phyloP scores from a whole-genome alignment of 192 early-diverging fungal species.

The Coemansia sp. region DNA sequence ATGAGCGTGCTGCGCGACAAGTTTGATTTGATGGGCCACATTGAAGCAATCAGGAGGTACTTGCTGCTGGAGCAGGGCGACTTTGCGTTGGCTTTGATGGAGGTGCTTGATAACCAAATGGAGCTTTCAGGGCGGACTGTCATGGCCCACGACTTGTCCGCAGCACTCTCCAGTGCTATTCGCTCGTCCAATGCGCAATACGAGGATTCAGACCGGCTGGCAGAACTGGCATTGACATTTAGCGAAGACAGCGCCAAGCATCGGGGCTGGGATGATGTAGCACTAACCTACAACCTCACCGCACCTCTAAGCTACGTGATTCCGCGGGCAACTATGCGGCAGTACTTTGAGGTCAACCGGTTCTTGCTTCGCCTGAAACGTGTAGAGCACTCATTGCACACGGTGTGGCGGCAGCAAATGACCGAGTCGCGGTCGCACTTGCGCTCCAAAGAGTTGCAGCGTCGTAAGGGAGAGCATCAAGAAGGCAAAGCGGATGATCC shows the following conservation, averaged over 20 bases:
- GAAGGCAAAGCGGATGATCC: not conserved
- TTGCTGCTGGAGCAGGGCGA: conserved; percentile 92
- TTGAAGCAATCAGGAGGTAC: conserved; percentile 83
- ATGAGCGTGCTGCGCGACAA: conserved; percentile 72
- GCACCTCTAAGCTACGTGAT: conserved; percentile 86
- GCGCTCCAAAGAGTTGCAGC: conserved; percentile 28
- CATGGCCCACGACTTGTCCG: conserved; percentile 88
- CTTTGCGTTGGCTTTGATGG: conserved; percentile 88
- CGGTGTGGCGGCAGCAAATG: conserved; percentile 76
- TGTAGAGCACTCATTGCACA: conserved; percentile 72
- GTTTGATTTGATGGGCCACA: conserved; percentile 82
- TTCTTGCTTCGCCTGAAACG: conserved; percentile 91
- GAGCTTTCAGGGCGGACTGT: conserved; percentile 69
- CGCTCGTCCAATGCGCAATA: conserved; percentile 87
- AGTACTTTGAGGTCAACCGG: conserved; percentile 78
- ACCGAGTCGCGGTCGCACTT: conserved; percentile 56
- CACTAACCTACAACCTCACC: conserved; percentile 80
- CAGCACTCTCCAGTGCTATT: conserved; percentile 77
- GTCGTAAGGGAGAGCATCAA: conserved; percentile 11
- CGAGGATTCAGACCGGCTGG: conserved; percentile 71
- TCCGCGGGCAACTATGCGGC: conserved; percentile 65
- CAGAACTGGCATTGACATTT: conserved; percentile 44
- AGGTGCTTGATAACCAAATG: conserved; percentile 64
- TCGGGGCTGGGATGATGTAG: conserved; percentile 89
- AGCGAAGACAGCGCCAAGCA: conserved; percentile 17